Percentiles rank a stretch among this genome's conserved stretches.
These are phyloP conservation scores for Pichia sp. DNA, from an alignment of 1,139 yeast genomes.

Conservation along the genomic window DNA sequence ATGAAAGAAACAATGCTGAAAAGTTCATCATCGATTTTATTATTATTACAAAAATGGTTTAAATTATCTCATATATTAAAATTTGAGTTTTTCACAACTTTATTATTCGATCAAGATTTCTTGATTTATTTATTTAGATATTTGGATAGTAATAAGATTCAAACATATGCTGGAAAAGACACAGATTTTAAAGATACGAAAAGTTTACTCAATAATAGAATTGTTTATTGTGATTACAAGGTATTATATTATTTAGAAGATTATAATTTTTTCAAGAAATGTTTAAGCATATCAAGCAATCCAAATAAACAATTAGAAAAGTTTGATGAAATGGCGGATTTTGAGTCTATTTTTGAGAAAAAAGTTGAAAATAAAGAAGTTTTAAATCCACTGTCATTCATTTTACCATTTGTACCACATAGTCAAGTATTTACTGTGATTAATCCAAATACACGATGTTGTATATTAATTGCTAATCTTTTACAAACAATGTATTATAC, in stretches of 20 bases:
- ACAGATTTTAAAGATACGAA: constrained; percentile 26
- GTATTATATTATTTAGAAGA: constrained; percentile 24
- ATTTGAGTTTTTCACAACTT: constrained; percentile 63
- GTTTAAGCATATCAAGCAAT: constrained; percentile 19
- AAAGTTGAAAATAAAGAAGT: constrained; percentile 8
- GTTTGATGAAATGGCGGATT: constrained; percentile 14
- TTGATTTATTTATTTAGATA: constrained; percentile 33
- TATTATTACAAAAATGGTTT: constrained; percentile 66
- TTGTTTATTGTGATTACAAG: constrained; percentile 29
- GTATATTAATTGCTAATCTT: constrained; percentile 42
- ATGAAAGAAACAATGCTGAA: constrained; percentile 62
- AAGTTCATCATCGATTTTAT: constrained; percentile 51
- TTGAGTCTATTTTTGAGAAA: constrained; percentile 20
- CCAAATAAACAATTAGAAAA: constrained; percentile 8
- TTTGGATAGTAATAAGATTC: constrained; percentile 32
- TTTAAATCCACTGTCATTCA: constrained; percentile 17
- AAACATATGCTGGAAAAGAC: constrained; percentile 21
- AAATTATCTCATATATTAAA: constrained; percentile 71
- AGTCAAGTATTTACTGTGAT: constrained; percentile 22
- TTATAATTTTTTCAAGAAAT: constrained; percentile 24
- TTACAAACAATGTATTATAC: constrained; percentile 41
- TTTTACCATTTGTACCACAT: constrained; percentile 28
- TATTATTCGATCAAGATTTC: constrained; percentile 56
- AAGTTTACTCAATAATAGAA: constrained; percentile 23
- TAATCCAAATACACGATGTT: constrained; percentile 39